These are phyloP conservation scores for Colletotrichum cordylinicola DNA, from an alignment of 2,329 filamentous ascomycete species.

Conservation along the genomic window DNA sequence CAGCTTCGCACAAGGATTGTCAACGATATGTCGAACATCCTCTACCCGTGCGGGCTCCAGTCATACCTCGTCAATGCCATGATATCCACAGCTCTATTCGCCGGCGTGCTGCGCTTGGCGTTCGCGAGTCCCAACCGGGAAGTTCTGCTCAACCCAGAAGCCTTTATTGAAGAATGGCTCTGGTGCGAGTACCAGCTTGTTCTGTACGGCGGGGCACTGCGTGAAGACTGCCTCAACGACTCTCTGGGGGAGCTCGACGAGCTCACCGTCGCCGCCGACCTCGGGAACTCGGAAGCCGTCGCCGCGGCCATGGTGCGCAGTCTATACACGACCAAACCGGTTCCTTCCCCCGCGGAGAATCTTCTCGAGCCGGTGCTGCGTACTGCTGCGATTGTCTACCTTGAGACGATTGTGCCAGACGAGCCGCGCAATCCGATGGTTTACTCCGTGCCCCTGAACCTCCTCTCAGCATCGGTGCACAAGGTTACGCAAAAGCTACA, in stretches of 20 bases:
- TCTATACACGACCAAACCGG: not conserved
- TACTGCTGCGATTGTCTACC: conserved; percentile 32
- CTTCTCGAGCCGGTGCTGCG: conserved; percentile 33
- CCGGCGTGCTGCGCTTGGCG: conserved; percentile 27
- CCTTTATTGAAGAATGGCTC: conserved; percentile 36
- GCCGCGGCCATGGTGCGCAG: not conserved
- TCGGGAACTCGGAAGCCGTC: not conserved
- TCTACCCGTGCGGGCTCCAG: conserved; percentile 28
- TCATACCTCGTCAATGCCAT: conserved; percentile 28
- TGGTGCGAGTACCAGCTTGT: conserved; percentile 33
- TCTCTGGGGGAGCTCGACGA: not conserved
- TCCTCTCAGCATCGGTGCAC: conserved; percentile 30
- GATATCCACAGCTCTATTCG: conserved; percentile 30
- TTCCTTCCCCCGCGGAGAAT: not conserved
- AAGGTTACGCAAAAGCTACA: conserved; percentile 6
- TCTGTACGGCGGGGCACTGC: conserved; percentile 29
- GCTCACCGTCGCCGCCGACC: not conserved
- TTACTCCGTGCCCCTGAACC: conserved; percentile 32
- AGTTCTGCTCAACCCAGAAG: conserved; percentile 32
- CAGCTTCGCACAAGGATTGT: conserved; percentile 18
- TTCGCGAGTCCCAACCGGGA: conserved; percentile 4
- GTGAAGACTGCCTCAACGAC: conserved; percentile 6
- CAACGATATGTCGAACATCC: conserved; percentile 23
- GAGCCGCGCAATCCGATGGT: conserved; percentile 35
- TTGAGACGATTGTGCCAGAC: conserved; percentile 37